Evolutionary conservation across 495 filamentous ascomycete species (phyloP).

Genomic region (Penicillium verhagenii): DNA sequence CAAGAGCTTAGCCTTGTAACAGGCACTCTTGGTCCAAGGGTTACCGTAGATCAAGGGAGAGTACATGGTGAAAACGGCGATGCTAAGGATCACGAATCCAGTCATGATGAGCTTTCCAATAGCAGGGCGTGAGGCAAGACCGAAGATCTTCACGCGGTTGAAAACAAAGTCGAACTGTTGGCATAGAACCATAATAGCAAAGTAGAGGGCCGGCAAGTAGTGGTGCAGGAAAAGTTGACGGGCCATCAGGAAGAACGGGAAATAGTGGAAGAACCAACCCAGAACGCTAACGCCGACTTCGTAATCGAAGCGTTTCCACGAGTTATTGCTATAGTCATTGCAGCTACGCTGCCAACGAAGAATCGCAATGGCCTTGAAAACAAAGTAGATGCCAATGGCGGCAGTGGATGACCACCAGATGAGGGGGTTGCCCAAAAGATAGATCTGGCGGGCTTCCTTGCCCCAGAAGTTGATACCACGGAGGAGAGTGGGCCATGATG

Average conservation of each 20-base stretch:
- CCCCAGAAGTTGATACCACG: conserved; percentile 99
- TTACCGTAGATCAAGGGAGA: conserved; percentile 91
- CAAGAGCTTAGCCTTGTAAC: conserved; percentile 83
- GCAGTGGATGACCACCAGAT: conserved; percentile 90
- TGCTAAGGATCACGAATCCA: conserved; percentile 66
- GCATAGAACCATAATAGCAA: conserved; percentile 83
- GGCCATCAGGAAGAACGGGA: conserved; percentile 97
- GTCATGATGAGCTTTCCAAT: conserved; percentile 70
- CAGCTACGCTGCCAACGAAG: conserved; percentile 93
- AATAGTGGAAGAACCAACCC: conserved; percentile 95
- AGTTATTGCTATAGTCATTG: conserved; percentile 74
- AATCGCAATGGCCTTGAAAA: conserved; percentile 84
- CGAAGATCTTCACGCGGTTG: conserved; percentile 62
- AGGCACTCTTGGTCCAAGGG: conserved; percentile 84
- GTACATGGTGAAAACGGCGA: conserved; percentile 78
- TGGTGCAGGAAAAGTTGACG: conserved; percentile 97
- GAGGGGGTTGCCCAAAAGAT: conserved; percentile 91
- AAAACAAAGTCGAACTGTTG: conserved; percentile 85
- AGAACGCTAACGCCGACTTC: conserved; percentile 88
- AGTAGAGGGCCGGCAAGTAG: conserved; percentile 94
- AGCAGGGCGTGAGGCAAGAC: conserved; percentile 66
- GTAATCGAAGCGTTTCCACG: conserved; percentile 96
- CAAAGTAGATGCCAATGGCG: conserved; percentile 73
- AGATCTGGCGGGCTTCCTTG: conserved; percentile 88
- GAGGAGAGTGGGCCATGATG: conserved; percentile 87